These are phyloP conservation scores for Trichaptum fuscoviolaceum DNA, from an alignment of 768 basidiomycete species.

Conservation along the genomic window DNA sequence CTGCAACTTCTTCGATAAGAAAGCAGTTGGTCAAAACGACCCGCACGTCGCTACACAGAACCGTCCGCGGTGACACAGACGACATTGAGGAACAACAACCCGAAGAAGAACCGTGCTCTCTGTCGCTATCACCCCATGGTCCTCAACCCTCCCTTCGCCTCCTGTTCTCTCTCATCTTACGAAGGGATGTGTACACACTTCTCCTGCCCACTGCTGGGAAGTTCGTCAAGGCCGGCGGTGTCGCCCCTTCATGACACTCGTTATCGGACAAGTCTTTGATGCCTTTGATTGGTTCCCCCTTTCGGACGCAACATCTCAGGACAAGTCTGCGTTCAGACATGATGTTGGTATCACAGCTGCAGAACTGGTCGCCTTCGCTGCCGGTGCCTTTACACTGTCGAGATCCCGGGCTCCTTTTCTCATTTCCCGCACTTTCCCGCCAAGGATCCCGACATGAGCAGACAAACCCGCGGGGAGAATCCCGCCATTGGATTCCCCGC, in stretches of 20 bases:
- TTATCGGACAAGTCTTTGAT: slow-evolving; percentile 74
- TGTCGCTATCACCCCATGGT: slow-evolving; percentile 24
- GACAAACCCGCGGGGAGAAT: too few relatives aligned
- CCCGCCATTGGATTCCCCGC: too few relatives aligned
- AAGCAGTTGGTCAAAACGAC: slow-evolving; percentile 12
- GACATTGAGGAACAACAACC: slow-evolving; percentile 26
- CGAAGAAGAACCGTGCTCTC: slow-evolving; percentile 16
- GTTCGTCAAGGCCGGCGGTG: slow-evolving; percentile 59
- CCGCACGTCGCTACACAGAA: too few relatives aligned
- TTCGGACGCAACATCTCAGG: slow-evolving; percentile 26
- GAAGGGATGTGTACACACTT: slow-evolving; percentile 49
- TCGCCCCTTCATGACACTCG: slow-evolving; percentile 82
- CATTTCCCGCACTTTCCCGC: too few relatives aligned
- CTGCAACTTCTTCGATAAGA: slow-evolving; percentile 4
- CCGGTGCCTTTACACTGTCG: too few relatives aligned
- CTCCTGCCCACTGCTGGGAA: slow-evolving; percentile 58
- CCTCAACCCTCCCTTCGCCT: slow-evolving; percentile 51
- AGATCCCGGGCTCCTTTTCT: too few relatives aligned
- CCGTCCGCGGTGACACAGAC: slow-evolving; percentile 14
- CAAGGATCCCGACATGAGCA: too few relatives aligned
- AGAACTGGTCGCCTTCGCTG: slow-evolving; percentile 59
- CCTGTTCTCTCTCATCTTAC: slow-evolving; percentile 61
- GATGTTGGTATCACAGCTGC: slow-evolving; percentile 57
- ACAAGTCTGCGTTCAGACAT: slow-evolving; percentile 38
- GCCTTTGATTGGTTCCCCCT: slow-evolving; percentile 58